These are phyloP conservation scores for Boechera stricta DNA, from an alignment of 345 rosid species.

Conservation along the genomic window DNA sequence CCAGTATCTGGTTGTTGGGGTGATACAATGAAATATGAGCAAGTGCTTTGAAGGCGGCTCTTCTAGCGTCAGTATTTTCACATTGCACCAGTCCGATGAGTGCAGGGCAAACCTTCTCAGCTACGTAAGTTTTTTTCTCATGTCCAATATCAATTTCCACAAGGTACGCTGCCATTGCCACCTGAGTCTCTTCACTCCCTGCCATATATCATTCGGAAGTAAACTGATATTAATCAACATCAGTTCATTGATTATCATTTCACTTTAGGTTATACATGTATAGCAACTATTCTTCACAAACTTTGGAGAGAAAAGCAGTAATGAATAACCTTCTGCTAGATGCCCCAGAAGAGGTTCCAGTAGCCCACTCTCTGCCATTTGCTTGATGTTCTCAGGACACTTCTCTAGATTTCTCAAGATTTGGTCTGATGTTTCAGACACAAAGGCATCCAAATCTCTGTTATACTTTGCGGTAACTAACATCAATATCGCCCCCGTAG, in stretches of 20 bases:
- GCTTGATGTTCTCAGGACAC: conserved; percentile 63
- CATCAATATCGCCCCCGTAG: conserved; percentile 75
- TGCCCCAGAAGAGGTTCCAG: conserved; percentile 79
- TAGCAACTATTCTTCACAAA: background rate
- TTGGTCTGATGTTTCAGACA: conserved; percentile 63
- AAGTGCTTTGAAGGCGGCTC: conserved; percentile 71
- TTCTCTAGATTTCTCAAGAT: conserved; percentile 70
- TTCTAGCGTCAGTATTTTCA: conserved; percentile 57
- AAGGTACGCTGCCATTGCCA: conserved; percentile 73
- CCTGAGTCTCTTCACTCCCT: conserved; percentile 74
- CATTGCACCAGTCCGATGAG: conserved; percentile 70
- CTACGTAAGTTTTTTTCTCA: conserved; percentile 64
- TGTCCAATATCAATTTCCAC: conserved; percentile 66
- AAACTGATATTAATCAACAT: conserved; percentile 17
- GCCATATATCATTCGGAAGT: conserved; percentile 26
- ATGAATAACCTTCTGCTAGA: conserved; percentile 64
- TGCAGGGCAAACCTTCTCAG: conserved; percentile 67
- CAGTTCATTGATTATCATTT: conserved; percentile 5
- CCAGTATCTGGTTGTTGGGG: conserved; percentile 61
- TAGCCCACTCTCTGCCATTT: conserved; percentile 88
- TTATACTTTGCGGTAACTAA: conserved; percentile 70
- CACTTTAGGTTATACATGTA: conserved; percentile 1
- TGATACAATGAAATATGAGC: conserved; percentile 72
- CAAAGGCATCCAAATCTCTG: conserved; percentile 53
- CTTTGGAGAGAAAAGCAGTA: conserved; percentile 14